These are phyloP conservation scores for Effrenium voratum DNA, from an alignment of 73 alveolate genomes.

Conservation along the genomic window DNA sequence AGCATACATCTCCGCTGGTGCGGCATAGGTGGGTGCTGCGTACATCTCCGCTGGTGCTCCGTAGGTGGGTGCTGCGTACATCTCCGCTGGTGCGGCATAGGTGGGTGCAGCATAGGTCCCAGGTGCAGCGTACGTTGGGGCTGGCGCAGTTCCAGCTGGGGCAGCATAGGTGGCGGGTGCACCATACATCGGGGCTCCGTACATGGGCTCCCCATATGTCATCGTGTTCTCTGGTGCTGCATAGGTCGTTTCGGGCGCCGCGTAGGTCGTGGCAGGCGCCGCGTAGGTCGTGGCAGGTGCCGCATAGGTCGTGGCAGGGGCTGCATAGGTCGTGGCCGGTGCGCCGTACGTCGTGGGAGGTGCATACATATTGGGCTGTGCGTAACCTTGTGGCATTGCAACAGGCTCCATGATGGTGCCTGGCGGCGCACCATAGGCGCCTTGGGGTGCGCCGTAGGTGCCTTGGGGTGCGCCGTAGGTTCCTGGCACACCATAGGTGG, in stretches of 20 bases:
- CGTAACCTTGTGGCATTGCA: constrained; percentile 27
- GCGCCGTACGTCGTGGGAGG: constrained; percentile 43
- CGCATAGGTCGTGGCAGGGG: constrained; percentile 48
- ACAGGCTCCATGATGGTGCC: constrained; percentile 59
- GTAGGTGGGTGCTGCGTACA: constrained; percentile 2
- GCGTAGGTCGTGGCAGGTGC: constrained; percentile 38
- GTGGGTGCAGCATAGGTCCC: constrained; percentile 19
- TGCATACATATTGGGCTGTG: no score
- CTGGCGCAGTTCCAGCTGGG: background rate
- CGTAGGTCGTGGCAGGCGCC: constrained; percentile 29
- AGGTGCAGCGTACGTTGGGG: constrained; percentile 32
- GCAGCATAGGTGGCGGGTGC: no score
- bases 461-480: no score
- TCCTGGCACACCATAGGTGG: no score
- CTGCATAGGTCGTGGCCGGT: constrained; percentile 43
- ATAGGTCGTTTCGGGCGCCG: constrained; percentile 19
- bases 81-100: background rate
- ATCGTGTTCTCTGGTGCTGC: background rate
- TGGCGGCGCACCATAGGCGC: background rate
- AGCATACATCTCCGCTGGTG: background rate
- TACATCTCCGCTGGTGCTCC: constrained; percentile 6
- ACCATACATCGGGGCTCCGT: background rate
- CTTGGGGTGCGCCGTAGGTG: no score
- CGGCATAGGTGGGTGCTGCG: constrained; percentile 19
- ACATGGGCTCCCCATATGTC: background rate